phyloP scores from a whole-genome alignment of 2,329 filamentous ascomycete genomes.

The Didymella glomerata region DNA sequence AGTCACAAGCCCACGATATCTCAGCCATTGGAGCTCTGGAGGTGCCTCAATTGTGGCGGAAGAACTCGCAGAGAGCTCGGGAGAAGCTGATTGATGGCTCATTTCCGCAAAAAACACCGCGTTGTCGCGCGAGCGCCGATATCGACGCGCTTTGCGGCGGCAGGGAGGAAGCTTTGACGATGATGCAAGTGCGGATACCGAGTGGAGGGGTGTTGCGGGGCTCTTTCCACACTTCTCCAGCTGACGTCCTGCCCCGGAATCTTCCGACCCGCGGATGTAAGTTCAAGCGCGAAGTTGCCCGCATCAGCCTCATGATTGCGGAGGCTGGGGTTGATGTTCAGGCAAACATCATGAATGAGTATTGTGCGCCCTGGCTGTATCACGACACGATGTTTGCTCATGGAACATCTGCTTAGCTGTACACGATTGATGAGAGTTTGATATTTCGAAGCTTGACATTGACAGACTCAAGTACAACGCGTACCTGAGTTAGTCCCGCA shows the following conservation, averaged over 20 bases:
- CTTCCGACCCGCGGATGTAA: conserved; percentile 42
- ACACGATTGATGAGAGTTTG: no score
- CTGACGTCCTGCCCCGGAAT: conserved; percentile 34
- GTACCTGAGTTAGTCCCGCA: conserved; percentile 14
- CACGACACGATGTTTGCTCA: not conserved
- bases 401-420: not conserved
- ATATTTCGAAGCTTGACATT: not conserved
- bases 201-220: conserved; percentile 30
- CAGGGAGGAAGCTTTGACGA: conserved; percentile 28
- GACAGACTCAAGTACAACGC: conserved; percentile 4
- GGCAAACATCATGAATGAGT: not conserved
- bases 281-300: conserved; percentile 3
- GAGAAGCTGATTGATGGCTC: conserved; percentile 25
- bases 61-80: conserved; percentile 14
- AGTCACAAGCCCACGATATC: conserved; percentile 42
- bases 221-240: conserved; percentile 14
- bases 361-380: no score
- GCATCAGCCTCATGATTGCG: conserved; percentile 9
- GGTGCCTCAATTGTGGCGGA: conserved; percentile 14
- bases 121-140: conserved; percentile 16
- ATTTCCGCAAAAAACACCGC: conserved; percentile 14
- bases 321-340: not conserved
- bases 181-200: conserved; percentile 32
- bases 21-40: conserved; percentile 17
- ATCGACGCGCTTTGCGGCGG: conserved; percentile 40